Percentiles rank a stretch among this genome's conserved stretches.
Evolutionary conservation across 192 early-diverging fungal species (phyloP).

Genomic region (Linnemannia schmuckeri): DNA sequence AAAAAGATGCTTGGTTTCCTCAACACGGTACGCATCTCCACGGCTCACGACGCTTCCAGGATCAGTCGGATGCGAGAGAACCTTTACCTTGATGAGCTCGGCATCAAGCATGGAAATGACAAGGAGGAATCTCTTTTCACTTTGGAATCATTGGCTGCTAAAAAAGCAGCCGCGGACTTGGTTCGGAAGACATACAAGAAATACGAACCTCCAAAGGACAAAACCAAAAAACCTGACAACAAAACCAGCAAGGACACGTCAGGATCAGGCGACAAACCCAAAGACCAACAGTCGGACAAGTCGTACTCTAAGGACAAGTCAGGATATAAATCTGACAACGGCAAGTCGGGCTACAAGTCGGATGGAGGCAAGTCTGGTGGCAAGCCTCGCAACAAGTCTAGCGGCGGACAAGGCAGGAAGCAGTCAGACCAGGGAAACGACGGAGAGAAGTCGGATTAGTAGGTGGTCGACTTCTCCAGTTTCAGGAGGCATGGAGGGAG

Average conservation of each 20-base stretch:
- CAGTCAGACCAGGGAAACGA: constrained; percentile 1
- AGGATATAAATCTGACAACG: not conserved
- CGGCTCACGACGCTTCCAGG: not conserved
- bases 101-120: not conserved
- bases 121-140: constrained; percentile 1
- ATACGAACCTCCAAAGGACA: not conserved
- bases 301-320: not conserved
- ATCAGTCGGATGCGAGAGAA: constrained; percentile 11
- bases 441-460: no score
- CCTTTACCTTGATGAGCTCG: constrained; percentile 1
- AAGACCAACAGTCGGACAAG: not conserved
- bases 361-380: not conserved
- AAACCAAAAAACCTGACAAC: not conserved
- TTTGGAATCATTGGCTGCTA: not conserved
- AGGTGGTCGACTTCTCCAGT: no score
- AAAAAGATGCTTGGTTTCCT: no score
- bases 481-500: no score
- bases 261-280: not conserved
- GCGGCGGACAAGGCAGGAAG: not conserved
- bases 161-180: no score
- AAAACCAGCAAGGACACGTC: not conserved
- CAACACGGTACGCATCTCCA: no score
- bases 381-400: no score
- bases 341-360: not conserved
- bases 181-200: constrained; percentile 4